These are phyloP conservation scores for Zelopaecilomyces penicillatus DNA, from an alignment of 2,329 filamentous ascomycete species.

Conservation along the genomic window DNA sequence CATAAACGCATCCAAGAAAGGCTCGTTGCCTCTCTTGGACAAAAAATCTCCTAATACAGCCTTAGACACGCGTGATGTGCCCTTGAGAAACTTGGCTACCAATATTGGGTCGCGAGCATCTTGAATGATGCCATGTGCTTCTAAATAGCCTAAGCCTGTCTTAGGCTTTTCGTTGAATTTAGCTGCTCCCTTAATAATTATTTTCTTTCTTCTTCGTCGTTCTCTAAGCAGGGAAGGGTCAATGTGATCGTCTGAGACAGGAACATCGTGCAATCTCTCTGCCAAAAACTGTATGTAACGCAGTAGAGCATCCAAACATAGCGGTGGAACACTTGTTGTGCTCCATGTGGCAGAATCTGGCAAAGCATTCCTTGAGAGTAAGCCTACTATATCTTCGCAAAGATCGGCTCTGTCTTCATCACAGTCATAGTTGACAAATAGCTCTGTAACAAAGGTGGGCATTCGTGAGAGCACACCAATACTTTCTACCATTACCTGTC, in stretches of 20 bases:
- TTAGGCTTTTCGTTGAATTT: constrained; percentile 97
- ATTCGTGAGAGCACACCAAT: constrained; percentile 87
- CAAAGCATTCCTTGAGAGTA: constrained; percentile 87
- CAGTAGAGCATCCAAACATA: constrained; percentile 86
- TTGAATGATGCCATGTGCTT: constrained; percentile 76
- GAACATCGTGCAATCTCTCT: constrained; percentile 69
- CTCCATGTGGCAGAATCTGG: constrained; percentile 98
- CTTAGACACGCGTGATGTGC: constrained; percentile 83
- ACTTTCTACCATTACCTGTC: constrained; percentile 97
- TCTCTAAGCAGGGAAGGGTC: constrained; percentile 56
- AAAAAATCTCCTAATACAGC: constrained; percentile 85
- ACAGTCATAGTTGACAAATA: constrained; percentile 98
- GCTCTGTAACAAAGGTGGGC: constrained; percentile 86
- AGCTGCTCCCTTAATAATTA: constrained; percentile 77
- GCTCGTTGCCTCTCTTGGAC: constrained; percentile 82
- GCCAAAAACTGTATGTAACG: constrained; percentile 88
- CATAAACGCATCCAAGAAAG: constrained; percentile 77
- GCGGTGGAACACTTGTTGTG: constrained; percentile 90
- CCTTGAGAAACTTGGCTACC: constrained; percentile 79
- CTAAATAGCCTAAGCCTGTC: constrained; percentile 75
- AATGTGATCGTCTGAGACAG: constrained; percentile 56
- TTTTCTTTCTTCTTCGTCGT: constrained; percentile 71
- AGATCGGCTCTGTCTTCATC: constrained; percentile 85
- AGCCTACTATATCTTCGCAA: constrained; percentile 89
- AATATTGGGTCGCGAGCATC: constrained; percentile 64